These are phyloP conservation scores for Penicillium verhagenii DNA, from an alignment of 495 filamentous ascomycete genomes.

Conservation along the genomic window DNA sequence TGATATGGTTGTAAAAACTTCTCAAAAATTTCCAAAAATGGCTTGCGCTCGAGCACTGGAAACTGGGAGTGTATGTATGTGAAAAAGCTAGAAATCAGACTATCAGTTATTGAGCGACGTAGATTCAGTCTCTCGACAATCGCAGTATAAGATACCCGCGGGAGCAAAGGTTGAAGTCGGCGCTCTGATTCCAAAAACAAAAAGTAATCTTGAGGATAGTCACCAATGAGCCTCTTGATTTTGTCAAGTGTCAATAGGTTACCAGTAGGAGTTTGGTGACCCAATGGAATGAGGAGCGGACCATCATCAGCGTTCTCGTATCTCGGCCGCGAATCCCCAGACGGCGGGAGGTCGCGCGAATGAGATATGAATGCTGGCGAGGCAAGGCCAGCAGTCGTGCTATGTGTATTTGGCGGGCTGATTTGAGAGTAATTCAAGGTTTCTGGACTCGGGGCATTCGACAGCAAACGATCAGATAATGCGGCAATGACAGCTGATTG, in stretches of 20 bases:
- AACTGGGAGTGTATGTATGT: conserved; percentile 16
- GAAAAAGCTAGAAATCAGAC: conserved; percentile 9
- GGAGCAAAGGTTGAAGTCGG: conserved; percentile 1
- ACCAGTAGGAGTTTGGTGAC: conserved; percentile 17
- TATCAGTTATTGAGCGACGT: neutral
- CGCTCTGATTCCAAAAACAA: conserved; percentile 14
- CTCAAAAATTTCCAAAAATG: conserved; percentile 8
- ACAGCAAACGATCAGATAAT: conserved; percentile 6
- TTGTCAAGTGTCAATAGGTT: conserved; percentile 13
- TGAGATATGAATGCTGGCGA: neutral
- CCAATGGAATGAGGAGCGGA: conserved; percentile 12
- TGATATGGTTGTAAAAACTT: conserved; percentile 10
- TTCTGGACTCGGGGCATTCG: neutral
- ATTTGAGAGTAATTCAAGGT: neutral
- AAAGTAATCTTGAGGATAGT: conserved; percentile 22
- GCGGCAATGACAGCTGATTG: conserved; percentile 7
- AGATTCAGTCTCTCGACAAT: conserved; percentile 2
- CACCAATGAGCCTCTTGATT: conserved; percentile 18
- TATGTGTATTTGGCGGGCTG: neutral
- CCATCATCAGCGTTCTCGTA: conserved; percentile 9
- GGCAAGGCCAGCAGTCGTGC: neutral
- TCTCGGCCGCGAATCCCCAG: neutral
- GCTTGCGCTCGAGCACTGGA: conserved; percentile 10
- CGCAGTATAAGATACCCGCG: neutral
- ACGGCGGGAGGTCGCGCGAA: neutral